These are phyloP conservation scores for Globisporangium iwayamae DNA, from an alignment of 352 stramenopile species.

Conservation along the genomic window DNA sequence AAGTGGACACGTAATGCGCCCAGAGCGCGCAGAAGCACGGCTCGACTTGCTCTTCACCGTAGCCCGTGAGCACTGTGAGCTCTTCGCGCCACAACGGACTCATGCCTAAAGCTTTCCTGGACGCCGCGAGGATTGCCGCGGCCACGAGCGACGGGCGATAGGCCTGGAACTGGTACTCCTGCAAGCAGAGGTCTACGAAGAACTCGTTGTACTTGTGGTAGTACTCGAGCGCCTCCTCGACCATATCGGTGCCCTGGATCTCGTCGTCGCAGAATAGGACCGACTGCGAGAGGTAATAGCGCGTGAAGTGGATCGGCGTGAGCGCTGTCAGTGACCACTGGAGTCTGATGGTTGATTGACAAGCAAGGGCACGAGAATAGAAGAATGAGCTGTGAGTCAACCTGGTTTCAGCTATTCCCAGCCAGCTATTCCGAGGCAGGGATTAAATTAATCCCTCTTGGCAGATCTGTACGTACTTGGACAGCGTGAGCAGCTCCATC, in stretches of 20 bases:
- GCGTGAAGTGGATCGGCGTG: slow-evolving; percentile 77
- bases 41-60: slow-evolving; percentile 74
- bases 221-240: slow-evolving; percentile 74
- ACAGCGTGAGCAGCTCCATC: slow-evolving; percentile 57
- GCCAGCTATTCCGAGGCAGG: slow-evolving; percentile 12
- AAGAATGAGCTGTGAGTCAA: slow-evolving; percentile 12
- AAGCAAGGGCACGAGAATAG: slow-evolving; percentile 7
- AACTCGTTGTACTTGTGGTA: slow-evolving; percentile 86
- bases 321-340: slow-evolving; percentile 67
- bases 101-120: slow-evolving; percentile 73
- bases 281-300: slow-evolving; percentile 75
- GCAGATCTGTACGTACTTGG: slow-evolving; percentile 29
- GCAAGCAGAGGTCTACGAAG: slow-evolving; percentile 80
- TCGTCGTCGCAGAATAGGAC: slow-evolving; percentile 79
- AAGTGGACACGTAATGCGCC: slow-evolving; percentile 73
- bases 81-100: slow-evolving; percentile 81
- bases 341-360: slow-evolving; percentile 38
- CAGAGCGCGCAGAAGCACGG: slow-evolving; percentile 84
- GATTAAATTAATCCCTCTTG: not conserved
- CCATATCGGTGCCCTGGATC: slow-evolving; percentile 64
- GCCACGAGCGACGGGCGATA: slow-evolving; percentile 81
- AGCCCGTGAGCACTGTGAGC: slow-evolving; percentile 73
- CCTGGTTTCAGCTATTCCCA: slow-evolving; percentile 5
- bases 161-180: slow-evolving; percentile 82
- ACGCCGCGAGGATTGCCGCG: slow-evolving; percentile 69